Percentiles rank a stretch among this genome's conserved stretches.
phyloP scores from a whole-genome alignment of 2,329 filamentous ascomycete genomes.

The Neofusicoccum sp. region DNA sequence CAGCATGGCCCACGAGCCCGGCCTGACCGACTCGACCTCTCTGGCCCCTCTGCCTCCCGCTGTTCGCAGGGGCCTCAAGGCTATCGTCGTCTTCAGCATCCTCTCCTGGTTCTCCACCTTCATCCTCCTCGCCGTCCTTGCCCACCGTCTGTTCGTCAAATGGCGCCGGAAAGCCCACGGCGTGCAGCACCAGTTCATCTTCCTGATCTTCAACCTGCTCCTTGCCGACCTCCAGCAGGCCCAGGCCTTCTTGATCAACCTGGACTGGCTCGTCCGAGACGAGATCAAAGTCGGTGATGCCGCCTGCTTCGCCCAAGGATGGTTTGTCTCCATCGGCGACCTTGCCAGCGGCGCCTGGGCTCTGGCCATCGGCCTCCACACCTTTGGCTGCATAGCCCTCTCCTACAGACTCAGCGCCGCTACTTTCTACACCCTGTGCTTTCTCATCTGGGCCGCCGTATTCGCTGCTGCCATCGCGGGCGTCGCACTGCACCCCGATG shows the following conservation, averaged over 20 bases:
- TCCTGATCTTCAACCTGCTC: conserved; percentile 70
- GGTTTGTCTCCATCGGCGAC: conserved; percentile 69
- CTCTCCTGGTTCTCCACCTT: conserved; percentile 51
- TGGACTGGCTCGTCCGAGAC: conserved; percentile 59
- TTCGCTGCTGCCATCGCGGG: conserved; percentile 60
- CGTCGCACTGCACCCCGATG: conserved; percentile 45
- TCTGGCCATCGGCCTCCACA: conserved; percentile 66
- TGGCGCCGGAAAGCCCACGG: conserved; percentile 40
- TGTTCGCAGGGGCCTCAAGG: conserved; percentile 47
- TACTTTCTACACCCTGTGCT: conserved; percentile 54
- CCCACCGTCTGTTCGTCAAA: conserved; percentile 47
- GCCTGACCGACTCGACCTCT: conserved; percentile 28
- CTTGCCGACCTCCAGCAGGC: conserved; percentile 70
- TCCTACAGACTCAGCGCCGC: conserved; percentile 55
- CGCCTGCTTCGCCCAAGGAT: conserved; percentile 67
- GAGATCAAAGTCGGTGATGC: conserved; percentile 56
- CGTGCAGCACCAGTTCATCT: conserved; percentile 65
- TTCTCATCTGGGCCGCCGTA: conserved; percentile 60
- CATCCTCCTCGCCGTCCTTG: conserved; percentile 48
- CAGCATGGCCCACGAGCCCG: not conserved
- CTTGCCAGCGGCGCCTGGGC: conserved; percentile 69
- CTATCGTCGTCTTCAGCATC: conserved; percentile 50
- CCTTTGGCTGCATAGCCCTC: conserved; percentile 64
- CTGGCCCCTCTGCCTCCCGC: conserved; percentile 36
- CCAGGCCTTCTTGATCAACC: conserved; percentile 65